phyloP scores from a whole-genome alignment of 2,329 filamentous ascomycete genomes.

The Colletotrichum melonis region DNA sequence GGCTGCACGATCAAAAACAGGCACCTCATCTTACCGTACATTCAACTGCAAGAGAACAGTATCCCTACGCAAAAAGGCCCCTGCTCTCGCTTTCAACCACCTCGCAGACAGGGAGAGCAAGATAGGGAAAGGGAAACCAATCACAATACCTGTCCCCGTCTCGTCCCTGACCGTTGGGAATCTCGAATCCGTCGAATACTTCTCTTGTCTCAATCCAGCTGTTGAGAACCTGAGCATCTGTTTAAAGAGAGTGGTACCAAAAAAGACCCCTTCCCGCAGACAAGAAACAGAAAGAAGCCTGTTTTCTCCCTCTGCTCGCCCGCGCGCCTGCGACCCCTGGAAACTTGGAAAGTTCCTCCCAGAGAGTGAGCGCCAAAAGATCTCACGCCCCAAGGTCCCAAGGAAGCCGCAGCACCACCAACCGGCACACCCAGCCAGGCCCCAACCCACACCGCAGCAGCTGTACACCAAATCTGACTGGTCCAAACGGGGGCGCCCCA shows the following conservation, averaged over 20 bases:
- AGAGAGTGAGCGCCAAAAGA: background rate
- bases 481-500: background rate
- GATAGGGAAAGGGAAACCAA: constrained; percentile 1
- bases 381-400: background rate
- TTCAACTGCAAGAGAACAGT: background rate
- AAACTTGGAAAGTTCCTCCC: background rate
- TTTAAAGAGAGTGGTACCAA: background rate
- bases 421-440: background rate
- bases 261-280: background rate
- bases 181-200: background rate
- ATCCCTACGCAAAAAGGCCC: constrained; percentile 6
- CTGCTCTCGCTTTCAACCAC: background rate
- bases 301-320: background rate
- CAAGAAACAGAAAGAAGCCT: background rate
- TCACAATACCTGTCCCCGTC: constrained; percentile 15
- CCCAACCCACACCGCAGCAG: background rate
- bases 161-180: background rate
- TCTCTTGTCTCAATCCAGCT: background rate
- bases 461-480: constrained; percentile 10
- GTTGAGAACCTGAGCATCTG: background rate
- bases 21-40: background rate
- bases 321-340: background rate
- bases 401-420: background rate
- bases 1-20: background rate
- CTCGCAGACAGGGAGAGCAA: background rate